Conservation (phyloP, 768 basidiomycete species). For the Suillus alpinus region DNA sequence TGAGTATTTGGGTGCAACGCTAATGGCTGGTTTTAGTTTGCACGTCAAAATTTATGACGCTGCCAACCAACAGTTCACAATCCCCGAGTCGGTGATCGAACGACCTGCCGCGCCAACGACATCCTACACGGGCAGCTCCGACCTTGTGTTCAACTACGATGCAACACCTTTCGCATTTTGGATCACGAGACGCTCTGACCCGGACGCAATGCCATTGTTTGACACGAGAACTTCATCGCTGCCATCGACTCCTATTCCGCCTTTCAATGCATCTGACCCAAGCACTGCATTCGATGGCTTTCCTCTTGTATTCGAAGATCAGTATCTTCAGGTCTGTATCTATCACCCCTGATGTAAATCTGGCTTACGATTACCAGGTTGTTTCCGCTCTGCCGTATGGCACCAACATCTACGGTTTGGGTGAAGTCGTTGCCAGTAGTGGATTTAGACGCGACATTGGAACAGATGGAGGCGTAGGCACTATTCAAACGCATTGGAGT, state of each 20-base stretch:
- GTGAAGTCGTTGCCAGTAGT: slow-evolving; percentile 68
- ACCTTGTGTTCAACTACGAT: slow-evolving; percentile 63
- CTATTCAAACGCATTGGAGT: slow-evolving; percentile 68
- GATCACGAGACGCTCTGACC: slow-evolving; percentile 62
- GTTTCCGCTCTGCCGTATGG: slow-evolving; percentile 61
- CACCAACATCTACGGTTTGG: slow-evolving; percentile 77
- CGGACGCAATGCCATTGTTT: slow-evolving; percentile 51
- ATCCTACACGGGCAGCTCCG: slow-evolving; percentile 39
- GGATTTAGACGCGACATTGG: slow-evolving; percentile 65
- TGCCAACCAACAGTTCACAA: slow-evolving; percentile 54
- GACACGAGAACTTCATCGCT: slow-evolving; percentile 61
- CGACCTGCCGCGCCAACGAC: slow-evolving; percentile 33
- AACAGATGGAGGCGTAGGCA: slow-evolving; percentile 45
- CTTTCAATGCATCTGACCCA: slow-evolving; percentile 37
- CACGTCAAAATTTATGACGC: slow-evolving; percentile 64
- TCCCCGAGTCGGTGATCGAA: slow-evolving; percentile 48
- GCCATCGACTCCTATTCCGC: slow-evolving; percentile 50
- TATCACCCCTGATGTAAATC: neutral
- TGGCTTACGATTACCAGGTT: slow-evolving; percentile 34
- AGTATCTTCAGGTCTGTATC: slow-evolving; percentile 56
- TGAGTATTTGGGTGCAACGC: neutral
- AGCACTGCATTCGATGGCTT: slow-evolving; percentile 55
- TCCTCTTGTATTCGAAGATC: slow-evolving; percentile 68
- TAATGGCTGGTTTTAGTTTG: slow-evolving; percentile 35
- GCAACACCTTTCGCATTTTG: slow-evolving; percentile 66